These are phyloP conservation scores for Dictyostelium intermedium DNA, from an alignment of 78 protist genomes.

Conservation along the genomic window DNA sequence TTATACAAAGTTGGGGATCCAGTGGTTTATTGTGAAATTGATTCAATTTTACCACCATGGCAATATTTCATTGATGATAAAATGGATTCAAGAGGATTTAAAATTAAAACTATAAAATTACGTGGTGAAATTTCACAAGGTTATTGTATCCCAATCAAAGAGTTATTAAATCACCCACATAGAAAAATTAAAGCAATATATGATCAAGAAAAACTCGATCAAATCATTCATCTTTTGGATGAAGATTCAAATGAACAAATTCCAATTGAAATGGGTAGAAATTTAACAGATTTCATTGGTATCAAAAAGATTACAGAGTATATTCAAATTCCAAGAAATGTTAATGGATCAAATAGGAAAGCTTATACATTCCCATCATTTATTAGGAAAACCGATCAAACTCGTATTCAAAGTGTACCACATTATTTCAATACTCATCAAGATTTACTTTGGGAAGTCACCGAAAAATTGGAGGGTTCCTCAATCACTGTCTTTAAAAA, in stretches of 20 bases:
- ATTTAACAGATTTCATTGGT: constrained; percentile 75
- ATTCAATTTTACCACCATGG: constrained; percentile 81
- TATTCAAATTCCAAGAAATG: background rate
- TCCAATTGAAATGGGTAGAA: constrained; percentile 15
- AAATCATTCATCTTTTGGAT: background rate
- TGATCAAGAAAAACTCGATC: background rate
- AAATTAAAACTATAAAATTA: constrained; percentile 72
- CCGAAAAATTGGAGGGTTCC: constrained; percentile 88
- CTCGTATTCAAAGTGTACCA: constrained; percentile 73
- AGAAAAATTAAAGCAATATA: background rate
- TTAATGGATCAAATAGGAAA: background rate
- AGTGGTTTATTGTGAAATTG: constrained; percentile 77
- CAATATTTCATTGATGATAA: constrained; percentile 40
- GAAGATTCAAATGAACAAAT: background rate
- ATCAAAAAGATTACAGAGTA: constrained; percentile 55
- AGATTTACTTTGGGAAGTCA: constrained; percentile 69
- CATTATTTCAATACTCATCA: background rate
- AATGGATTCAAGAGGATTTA: constrained; percentile 64
- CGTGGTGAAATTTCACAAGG: constrained; percentile 69
- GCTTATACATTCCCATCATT: constrained; percentile 55
- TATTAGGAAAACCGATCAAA: constrained; percentile 74
- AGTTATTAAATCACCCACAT: constrained; percentile 48
- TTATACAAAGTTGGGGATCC: constrained; percentile 71
- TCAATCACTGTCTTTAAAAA: constrained; percentile 48
- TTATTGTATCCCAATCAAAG: constrained; percentile 71